Evolutionary conservation across 176 grass and related monocot genomes (phyloP).

Genomic region (Oryza australiensis): DNA sequence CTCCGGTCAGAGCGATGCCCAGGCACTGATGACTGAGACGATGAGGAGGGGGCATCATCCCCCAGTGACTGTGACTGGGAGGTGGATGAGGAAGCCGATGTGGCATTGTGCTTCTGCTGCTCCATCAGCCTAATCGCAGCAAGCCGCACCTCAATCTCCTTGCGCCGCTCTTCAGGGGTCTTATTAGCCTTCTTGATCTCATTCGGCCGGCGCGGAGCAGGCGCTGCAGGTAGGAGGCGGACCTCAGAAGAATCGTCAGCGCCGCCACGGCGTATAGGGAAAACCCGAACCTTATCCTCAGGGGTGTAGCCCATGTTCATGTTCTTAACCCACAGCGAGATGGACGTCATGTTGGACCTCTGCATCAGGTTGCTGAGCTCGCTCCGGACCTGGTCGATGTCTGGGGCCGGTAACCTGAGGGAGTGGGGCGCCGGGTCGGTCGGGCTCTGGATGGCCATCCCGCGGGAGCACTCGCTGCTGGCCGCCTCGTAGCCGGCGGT

Average conservation of each 20-base stretch:
- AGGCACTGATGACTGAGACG: constrained; percentile 36
- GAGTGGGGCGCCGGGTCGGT: constrained; percentile 62
- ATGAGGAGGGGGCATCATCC: constrained; percentile 62
- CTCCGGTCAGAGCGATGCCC: constrained; percentile 54
- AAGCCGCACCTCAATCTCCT: constrained; percentile 91
- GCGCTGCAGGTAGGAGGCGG: constrained; percentile 47
- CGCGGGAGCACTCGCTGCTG: constrained; percentile 71
- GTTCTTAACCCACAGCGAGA: constrained; percentile 87
- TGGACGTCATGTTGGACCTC: constrained; percentile 82
- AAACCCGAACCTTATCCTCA: constrained; percentile 72
- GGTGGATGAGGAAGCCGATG: background rate
- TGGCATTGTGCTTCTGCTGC: constrained; percentile 53
- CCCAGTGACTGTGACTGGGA: constrained; percentile 18
- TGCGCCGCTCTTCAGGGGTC: constrained; percentile 80
- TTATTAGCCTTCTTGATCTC: constrained; percentile 95
- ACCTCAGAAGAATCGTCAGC: constrained; percentile 66
- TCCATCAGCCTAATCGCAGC: constrained; percentile 67
- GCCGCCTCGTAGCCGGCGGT: constrained; percentile 62
- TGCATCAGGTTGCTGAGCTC: constrained; percentile 70
- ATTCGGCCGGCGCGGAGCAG: constrained; percentile 63
- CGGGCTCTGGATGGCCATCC: constrained; percentile 52
- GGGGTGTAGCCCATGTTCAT: constrained; percentile 42
- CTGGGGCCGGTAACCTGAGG: constrained; percentile 51
- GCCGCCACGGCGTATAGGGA: constrained; percentile 59
- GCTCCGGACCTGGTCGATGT: constrained; percentile 55